Percentiles rank a stretch among this genome's conserved stretches.
Conservation (phyloP, 2,329 filamentous ascomycete genomes). For the Kalmusia sp. region DNA sequence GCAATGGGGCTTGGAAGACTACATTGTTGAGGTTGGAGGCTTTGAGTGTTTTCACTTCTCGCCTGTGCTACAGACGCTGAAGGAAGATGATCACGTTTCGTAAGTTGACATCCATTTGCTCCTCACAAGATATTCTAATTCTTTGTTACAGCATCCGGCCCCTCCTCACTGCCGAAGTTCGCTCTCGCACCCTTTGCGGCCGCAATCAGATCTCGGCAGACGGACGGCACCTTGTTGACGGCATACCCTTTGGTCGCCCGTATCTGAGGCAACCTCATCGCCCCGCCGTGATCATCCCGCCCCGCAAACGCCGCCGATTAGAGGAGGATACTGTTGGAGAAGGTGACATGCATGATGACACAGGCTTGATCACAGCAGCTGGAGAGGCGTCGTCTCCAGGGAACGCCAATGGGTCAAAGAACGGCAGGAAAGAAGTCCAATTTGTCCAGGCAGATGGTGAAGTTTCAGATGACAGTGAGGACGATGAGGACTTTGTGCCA, state of each 20-base stretch:
- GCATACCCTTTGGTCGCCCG: constrained; percentile 81
- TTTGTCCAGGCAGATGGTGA: constrained; percentile 25
- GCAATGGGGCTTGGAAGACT: constrained; percentile 89
- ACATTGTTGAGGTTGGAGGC: constrained; percentile 77
- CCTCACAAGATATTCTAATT: constrained; percentile 13
- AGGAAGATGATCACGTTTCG: constrained; percentile 85
- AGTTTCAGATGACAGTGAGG: constrained; percentile 29
- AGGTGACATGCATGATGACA: constrained; percentile 18
- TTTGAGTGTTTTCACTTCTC: constrained; percentile 93
- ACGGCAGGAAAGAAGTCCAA: constrained; percentile 26
- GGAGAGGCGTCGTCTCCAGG: constrained; percentile 5
- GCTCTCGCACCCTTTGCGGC: constrained; percentile 74
- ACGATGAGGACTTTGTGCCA: constrained; percentile 38
- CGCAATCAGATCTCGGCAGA: constrained; percentile 80
- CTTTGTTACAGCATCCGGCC: constrained; percentile 71
- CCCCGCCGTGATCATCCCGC: constrained; percentile 74
- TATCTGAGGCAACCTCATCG: constrained; percentile 67
- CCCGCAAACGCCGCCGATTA: constrained; percentile 68
- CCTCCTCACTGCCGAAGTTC: constrained; percentile 76
- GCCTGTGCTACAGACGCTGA: constrained; percentile 71
- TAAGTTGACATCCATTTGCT: constrained; percentile 52
- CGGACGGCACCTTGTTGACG: constrained; percentile 84
- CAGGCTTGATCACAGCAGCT: constrained; percentile 19
- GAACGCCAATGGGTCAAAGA: neutral
- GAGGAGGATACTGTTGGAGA: constrained; percentile 39